Evolutionary conservation across 805 yeast species (phyloP).

Genomic region (Zygosaccharomyces kombuchaensis): DNA sequence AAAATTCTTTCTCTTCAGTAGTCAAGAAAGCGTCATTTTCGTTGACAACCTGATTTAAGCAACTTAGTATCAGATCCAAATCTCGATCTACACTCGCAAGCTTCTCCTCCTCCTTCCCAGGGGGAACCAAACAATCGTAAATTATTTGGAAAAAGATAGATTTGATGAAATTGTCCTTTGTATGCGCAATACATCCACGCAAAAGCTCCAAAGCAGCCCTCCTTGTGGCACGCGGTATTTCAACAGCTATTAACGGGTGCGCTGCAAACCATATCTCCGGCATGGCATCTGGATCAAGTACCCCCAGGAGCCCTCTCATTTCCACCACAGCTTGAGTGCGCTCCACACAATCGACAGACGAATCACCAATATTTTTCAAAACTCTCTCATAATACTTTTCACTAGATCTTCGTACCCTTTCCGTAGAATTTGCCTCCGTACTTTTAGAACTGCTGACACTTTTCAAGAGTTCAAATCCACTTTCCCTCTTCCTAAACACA

Average conservation of each 20-base stretch:
- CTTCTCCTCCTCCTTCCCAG: conserved; percentile 17
- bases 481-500: conserved; percentile 6
- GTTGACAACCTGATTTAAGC: conserved; percentile 33
- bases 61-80: conserved; percentile 46
- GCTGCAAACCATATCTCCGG: conserved; percentile 77
- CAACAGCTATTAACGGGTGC: conserved; percentile 44
- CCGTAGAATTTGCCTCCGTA: background rate
- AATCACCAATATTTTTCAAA: conserved; percentile 9
- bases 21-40: conserved; percentile 5
- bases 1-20: conserved; percentile 3
- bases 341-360: conserved; percentile 6
- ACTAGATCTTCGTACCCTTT: conserved; percentile 12
- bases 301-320: conserved; percentile 47
- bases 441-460: background rate
- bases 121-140: conserved; percentile 38
- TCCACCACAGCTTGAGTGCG: conserved; percentile 50
- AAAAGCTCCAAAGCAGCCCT: conserved; percentile 51
- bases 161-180: conserved; percentile 44
- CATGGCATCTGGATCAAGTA: conserved; percentile 51
- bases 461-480: conserved; percentile 8
- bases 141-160: conserved; percentile 60
- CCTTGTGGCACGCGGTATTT: conserved; percentile 35
- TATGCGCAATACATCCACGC: conserved; percentile 50
- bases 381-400: conserved; percentile 12
- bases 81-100: conserved; percentile 41